These are phyloP conservation scores for Populus tomentosa DNA, from an alignment of 441 rosid species.

Conservation along the genomic window DNA sequence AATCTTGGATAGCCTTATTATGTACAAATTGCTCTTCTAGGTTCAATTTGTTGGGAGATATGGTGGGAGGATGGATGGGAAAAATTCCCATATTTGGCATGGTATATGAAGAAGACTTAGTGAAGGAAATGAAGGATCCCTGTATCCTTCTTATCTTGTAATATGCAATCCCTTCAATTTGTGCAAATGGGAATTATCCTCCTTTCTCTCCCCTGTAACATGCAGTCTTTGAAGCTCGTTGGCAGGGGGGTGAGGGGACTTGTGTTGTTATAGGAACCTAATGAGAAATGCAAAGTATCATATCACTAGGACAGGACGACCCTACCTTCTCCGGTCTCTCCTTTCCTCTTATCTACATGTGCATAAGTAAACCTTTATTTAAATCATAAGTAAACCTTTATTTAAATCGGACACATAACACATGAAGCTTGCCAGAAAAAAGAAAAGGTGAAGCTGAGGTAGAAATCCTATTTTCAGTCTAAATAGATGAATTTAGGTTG, in stretches of 20 bases:
- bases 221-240: neutral
- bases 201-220: neutral
- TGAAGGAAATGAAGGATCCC: neutral
- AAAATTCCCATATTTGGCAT: neutral
- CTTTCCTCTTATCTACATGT: neutral
- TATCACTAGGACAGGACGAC: neutral
- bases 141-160: neutral
- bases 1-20: neutral
- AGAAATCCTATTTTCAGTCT: neutral
- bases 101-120: neutral
- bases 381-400: neutral
- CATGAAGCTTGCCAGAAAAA: neutral
- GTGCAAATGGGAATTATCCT: neutral
- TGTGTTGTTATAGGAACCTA: neutral
- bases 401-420: neutral
- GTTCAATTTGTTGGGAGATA: neutral
- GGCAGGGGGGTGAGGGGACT: neutral
- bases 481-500: neutral
- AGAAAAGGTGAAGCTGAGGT: neutral
- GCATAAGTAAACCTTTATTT: neutral
- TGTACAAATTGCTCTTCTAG: neutral
- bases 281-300: neutral
- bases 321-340: neutral
- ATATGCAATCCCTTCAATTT: neutral
- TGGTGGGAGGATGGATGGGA: neutral